Conservation (phyloP, 2,329 filamentous ascomycete species). For the Mycosphaerella sp. region DNA sequence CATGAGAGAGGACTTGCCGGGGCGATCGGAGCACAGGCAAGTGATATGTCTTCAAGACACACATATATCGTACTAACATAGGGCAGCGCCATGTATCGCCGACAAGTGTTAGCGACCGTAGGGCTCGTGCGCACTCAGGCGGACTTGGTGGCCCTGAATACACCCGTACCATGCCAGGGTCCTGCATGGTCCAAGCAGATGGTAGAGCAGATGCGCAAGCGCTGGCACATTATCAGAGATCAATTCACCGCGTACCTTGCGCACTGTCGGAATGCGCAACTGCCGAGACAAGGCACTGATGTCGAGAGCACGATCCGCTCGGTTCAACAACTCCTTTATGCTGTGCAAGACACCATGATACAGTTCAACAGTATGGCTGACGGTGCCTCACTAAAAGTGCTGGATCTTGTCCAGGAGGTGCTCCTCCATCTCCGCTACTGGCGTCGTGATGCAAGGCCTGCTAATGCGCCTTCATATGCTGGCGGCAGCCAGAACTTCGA, state of each 20-base stretch:
- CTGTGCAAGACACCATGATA: conserved; percentile 10
- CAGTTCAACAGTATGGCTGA: conserved; percentile 6
- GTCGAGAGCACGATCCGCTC: conserved; percentile 11
- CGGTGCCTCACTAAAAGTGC: conserved; percentile 1
- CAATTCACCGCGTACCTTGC: not conserved
- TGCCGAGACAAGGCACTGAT: conserved; percentile 4
- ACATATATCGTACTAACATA: not conserved
- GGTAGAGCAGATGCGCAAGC: conserved; percentile 3
- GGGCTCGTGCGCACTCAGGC: conserved; percentile 1
- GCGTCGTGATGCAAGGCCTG: not conserved
- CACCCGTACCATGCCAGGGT: conserved; percentile 5
- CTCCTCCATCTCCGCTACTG: not conserved
- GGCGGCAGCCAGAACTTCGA: conserved; percentile 16
- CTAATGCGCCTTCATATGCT: conserved; percentile 11
- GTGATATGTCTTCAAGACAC: not conserved
- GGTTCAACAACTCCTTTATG: conserved; percentile 11
- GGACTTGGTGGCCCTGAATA: not conserved
- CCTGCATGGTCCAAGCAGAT: conserved; percentile 8
- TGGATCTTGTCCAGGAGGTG: conserved; percentile 6
- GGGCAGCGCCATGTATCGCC: conserved; percentile 7
- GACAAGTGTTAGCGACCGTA: not conserved
- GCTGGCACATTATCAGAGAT: conserved; percentile 6
- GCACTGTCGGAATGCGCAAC: not conserved
- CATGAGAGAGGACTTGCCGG: not conserved
- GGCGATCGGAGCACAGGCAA: conserved; percentile 7